Evolutionary conservation across 2,329 filamentous ascomycete species (phyloP), one percentile per base, ranked within the genome.

Genomic region (Aureobasidium sp.): DNA sequence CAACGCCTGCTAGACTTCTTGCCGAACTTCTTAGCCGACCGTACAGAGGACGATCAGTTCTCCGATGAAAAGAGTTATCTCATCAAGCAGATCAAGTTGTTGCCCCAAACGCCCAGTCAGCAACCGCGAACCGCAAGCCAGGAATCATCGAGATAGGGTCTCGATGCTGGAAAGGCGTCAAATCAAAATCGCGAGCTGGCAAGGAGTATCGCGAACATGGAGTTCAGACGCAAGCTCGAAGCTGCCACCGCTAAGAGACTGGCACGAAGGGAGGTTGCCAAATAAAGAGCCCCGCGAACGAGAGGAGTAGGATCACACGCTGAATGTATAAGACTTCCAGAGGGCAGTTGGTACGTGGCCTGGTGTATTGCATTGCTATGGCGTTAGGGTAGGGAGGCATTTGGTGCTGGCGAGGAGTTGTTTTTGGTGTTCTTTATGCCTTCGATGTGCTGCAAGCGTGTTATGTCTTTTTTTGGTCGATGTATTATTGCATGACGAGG

Each of bases 11-110:
- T 99, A 54, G 86, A 84, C 63, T 99, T 99, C 74, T 76, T 99
- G 57, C 89, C 90, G 8, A 88, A 88, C 64, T 99, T 99, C 70
- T 80, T 99, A 35, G 92, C 96, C 70, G 94, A 97, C 69, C 84
- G 94, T 60, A 96, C 89, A 33, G 94, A 99, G 66, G 94, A 99
- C 70, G 94, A 97, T 74, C 94, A 99, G 74, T 99, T 99, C 73
- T 94, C 92, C 66, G 94, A 99, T 70, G 94, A 99, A 79, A 90
- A 95, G 71, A 93, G 94, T 67, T 99, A 97, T 71, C 78, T 99
- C 69, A 92, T 99, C 69, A 93, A 95, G 74, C 92, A 96, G 74
- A 97, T 99, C 43, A 69, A 69, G 10, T 68, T 67, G 59, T 62
- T 73, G 55, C 71, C 71, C 19, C 40, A 42, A 9, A 37, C 46